These are phyloP conservation scores for Hypoxylon perforatum DNA, from an alignment of 495 filamentous ascomycete genomes.

Conservation along the genomic window DNA sequence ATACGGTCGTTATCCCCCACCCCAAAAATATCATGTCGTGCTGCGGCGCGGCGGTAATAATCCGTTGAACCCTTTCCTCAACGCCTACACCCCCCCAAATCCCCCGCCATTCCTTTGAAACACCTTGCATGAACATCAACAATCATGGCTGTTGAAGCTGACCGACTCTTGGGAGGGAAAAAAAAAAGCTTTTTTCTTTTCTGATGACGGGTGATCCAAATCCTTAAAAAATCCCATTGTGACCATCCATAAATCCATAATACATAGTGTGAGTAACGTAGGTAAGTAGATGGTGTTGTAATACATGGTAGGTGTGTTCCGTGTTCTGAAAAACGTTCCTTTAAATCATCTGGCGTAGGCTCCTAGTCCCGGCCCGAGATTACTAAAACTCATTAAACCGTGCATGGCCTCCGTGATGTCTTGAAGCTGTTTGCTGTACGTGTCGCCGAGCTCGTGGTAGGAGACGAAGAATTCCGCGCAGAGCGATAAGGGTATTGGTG, in stretches of 20 bases:
- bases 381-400: slow-evolving; percentile 41
- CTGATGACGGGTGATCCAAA: background rate
- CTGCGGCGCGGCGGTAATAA: background rate
- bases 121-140: background rate
- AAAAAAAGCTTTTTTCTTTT: background rate
- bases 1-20: background rate
- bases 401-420: slow-evolving; percentile 40
- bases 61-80: background rate
- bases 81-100: background rate
- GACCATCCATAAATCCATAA: slow-evolving; percentile 1
- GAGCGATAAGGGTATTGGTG: slow-evolving; percentile 35
- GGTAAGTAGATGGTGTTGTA: background rate
- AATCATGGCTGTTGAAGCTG: background rate
- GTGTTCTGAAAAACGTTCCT: no score
- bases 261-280: slow-evolving; percentile 6
- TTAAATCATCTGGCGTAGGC: slow-evolving; percentile 20
- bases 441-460: slow-evolving; percentile 35
- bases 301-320: slow-evolving; percentile 6
- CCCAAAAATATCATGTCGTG: background rate
- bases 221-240: background rate
- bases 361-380: slow-evolving; percentile 34
- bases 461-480: slow-evolving; percentile 37
- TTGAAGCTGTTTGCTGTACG: slow-evolving; percentile 37
- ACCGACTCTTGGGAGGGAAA: no score
- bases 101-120: background rate